phyloP scores from a whole-genome alignment of 495 filamentous ascomycete genomes.

The Staphylotrichum tortipilum region DNA sequence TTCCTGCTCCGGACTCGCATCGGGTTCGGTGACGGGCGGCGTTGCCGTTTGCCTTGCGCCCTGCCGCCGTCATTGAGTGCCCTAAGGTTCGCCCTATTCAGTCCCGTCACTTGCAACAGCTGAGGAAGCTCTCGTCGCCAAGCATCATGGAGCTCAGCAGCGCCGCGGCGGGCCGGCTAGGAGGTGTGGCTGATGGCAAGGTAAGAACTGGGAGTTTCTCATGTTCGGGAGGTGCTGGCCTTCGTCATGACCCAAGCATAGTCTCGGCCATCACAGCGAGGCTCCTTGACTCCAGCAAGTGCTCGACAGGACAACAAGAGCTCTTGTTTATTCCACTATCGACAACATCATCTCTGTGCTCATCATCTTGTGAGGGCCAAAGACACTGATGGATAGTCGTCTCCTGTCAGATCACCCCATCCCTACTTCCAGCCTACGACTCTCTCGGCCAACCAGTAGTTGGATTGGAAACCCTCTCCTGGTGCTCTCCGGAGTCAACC shows the following conservation, averaged over 20 bases:
- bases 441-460: neutral
- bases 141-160: too few species aligned
- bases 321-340: too few species aligned
- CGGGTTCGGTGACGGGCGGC: neutral
- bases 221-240: too few species aligned
- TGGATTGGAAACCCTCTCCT: neutral
- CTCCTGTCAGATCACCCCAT: neutral
- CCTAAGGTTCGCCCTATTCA: too few species aligned
- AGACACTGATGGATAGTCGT: neutral
- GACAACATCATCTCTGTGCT: too few species aligned
- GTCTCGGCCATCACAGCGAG: too few species aligned
- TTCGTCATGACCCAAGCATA: too few species aligned
- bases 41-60: too few species aligned
- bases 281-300: too few species aligned
- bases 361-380: neutral
- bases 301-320: too few species aligned
- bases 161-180: neutral
- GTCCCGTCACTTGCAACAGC: neutral
- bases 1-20: neutral
- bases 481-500: constrained; percentile 6
- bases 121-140: neutral
- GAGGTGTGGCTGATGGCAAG: neutral
- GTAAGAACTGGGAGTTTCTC: too few species aligned
- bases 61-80: too few species aligned
- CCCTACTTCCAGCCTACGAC: neutral